Conservation (phyloP, 2,329 filamentous ascomycete species). For the Neofusicoccum umdonicola region DNA sequence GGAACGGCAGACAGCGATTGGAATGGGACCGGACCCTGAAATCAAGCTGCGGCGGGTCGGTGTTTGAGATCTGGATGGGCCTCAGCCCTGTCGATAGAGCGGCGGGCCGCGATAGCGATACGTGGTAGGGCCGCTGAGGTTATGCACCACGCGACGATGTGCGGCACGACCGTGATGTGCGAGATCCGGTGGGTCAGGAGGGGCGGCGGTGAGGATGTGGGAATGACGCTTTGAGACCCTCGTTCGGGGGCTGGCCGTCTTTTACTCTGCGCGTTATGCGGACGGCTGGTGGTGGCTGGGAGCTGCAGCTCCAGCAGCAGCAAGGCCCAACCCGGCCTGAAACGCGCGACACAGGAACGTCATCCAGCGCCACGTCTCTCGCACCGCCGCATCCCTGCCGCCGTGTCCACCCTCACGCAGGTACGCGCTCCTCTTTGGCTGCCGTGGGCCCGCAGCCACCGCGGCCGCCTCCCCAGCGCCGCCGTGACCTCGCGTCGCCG, state of each 20-base stretch:
- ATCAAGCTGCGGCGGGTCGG: constrained; percentile 1
- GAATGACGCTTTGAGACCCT: background rate
- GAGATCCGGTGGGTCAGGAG: constrained; percentile 10
- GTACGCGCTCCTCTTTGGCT: background rate
- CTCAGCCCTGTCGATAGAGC: background rate
- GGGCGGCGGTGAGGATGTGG: background rate
- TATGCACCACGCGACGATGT: constrained; percentile 8
- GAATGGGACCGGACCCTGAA: background rate
- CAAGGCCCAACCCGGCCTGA: background rate
- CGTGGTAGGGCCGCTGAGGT: background rate
- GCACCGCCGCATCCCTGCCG: background rate
- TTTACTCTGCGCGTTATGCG: background rate
- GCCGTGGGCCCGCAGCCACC: background rate
- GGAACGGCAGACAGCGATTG: background rate
- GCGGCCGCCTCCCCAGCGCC: background rate
- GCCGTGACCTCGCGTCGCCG: background rate
- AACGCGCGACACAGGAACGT: background rate
- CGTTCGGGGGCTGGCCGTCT: background rate
- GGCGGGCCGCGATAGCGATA: constrained; percentile 7
- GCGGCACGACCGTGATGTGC: background rate
- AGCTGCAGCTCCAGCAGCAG: background rate
- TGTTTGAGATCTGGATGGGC: background rate
- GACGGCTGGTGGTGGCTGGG: constrained; percentile 2
- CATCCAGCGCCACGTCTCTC: background rate
- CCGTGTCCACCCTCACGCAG: background rate